These are phyloP conservation scores for Paecilomyces variotii DNA, from an alignment of 2,329 filamentous ascomycete species.

Conservation along the genomic window DNA sequence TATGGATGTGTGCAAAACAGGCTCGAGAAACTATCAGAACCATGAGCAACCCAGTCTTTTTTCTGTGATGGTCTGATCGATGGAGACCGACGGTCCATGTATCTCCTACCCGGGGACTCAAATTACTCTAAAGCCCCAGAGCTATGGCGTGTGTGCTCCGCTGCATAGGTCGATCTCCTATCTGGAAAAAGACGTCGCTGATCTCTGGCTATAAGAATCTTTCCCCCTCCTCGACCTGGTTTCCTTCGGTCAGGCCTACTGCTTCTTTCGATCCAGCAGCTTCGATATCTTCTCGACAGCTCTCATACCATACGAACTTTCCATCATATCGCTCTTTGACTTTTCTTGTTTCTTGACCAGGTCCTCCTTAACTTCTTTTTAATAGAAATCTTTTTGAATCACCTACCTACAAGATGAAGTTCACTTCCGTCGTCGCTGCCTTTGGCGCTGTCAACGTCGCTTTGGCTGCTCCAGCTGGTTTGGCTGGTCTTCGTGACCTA, in stretches of 20 bases:
- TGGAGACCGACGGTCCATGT: background rate
- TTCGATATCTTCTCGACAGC: background rate
- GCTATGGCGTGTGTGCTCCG: background rate
- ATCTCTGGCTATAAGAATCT: background rate
- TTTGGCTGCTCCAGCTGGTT: background rate
- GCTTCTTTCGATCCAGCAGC: background rate
- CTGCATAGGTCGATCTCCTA: background rate
- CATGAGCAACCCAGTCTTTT: background rate
- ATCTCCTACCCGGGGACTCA: background rate
- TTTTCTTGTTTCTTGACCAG: background rate
- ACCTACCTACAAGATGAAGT: background rate
- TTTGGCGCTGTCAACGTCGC: background rate
- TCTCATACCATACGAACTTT: background rate
- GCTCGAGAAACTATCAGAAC: background rate
- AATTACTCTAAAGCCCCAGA: background rate
- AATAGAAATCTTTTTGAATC: background rate
- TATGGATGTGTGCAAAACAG: background rate
- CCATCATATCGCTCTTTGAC: background rate
- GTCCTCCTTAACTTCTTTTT: background rate
- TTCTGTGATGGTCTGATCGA: background rate
- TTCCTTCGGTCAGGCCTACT: background rate
- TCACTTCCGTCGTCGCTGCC: background rate
- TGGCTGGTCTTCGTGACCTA: background rate
- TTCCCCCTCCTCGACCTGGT: background rate
- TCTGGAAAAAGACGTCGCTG: background rate